A percentile compares a stretch with the other conserved stretches of the same genome.
Evolutionary conservation across 768 basidiomycete species (phyloP).

Genomic region (Rhizopogon roseolus): DNA sequence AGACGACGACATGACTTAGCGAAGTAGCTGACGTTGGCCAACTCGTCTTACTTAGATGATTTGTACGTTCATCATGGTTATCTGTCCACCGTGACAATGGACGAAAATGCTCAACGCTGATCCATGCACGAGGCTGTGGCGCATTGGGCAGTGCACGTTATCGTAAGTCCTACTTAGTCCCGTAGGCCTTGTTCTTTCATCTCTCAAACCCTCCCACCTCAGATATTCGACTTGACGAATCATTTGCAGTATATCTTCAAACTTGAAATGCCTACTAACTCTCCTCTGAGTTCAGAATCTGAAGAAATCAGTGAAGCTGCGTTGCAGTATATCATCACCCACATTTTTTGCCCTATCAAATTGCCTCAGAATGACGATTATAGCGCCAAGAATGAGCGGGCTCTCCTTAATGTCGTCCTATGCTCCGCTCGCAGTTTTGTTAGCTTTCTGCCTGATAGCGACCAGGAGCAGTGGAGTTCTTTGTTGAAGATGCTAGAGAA

Average conservation of each 20-base stretch:
- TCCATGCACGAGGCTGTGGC: too few species aligned
- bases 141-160: too few species aligned
- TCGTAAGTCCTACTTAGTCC: too few species aligned
- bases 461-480: constrained; percentile 17
- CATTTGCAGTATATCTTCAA: neutral
- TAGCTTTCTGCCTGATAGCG: neutral
- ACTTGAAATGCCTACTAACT: neutral
- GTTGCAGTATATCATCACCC: constrained; percentile 4
- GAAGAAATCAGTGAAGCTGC: neutral
- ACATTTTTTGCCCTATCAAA: constrained; percentile 9
- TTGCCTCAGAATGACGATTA: constrained; percentile 22
- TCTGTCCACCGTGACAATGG: too few species aligned
- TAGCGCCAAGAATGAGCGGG: constrained; percentile 12
- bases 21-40: too few species aligned
- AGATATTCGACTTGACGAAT: neutral
- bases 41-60: too few species aligned
- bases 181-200: too few species aligned
- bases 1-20: too few species aligned
- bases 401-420: constrained; percentile 15
- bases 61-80: too few species aligned
- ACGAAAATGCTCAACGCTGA: too few species aligned
- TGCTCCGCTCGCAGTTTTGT: constrained; percentile 15
- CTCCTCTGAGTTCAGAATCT: neutral
- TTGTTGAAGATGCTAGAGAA: constrained; percentile 20
- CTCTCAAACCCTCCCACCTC: neutral